phyloP scores from a whole-genome alignment of 169 alveolate species.

The Plasmodium ovale region DNA sequence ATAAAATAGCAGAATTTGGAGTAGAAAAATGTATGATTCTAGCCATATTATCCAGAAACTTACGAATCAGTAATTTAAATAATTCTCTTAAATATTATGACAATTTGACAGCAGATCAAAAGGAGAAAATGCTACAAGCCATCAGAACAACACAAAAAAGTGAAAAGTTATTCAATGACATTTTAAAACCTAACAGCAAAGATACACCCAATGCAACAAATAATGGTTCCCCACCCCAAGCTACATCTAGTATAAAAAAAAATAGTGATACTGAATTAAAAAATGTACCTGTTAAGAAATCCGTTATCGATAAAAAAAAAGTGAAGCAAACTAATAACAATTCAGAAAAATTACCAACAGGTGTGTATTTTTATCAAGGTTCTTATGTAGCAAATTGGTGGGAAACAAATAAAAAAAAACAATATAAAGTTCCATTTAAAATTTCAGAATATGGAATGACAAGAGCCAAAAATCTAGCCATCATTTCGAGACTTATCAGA shows the following conservation, averaged over 20 bases:
- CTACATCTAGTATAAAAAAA: not conserved
- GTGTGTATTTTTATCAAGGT: constrained; percentile 74
- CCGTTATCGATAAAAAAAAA: constrained; percentile 39
- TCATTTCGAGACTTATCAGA: constrained; percentile 57
- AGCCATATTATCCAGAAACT: constrained; percentile 66
- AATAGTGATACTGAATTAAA: constrained; percentile 4
- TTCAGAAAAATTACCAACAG: constrained; percentile 69
- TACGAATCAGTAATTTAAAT: constrained; percentile 35
- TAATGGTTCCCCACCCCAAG: not conserved
- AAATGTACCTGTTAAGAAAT: constrained; percentile 10
- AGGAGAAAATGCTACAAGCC: constrained; percentile 55
- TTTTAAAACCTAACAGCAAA: constrained; percentile 15
- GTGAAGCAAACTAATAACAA: constrained; percentile 18
- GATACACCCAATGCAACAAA: not conserved
- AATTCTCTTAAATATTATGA: constrained; percentile 45
- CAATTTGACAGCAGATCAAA: constrained; percentile 32
- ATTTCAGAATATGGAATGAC: constrained; percentile 72
- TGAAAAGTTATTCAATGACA: constrained; percentile 63
- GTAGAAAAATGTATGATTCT: constrained; percentile 72
- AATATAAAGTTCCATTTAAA: constrained; percentile 73
- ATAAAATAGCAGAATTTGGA: constrained; percentile 71
- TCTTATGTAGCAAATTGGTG: constrained; percentile 77
- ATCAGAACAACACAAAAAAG: constrained; percentile 63
- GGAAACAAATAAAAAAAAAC: constrained; percentile 74
- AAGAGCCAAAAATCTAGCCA: constrained; percentile 74